Evolutionary conservation across 2,329 filamentous ascomycete genomes (phyloP).

Genomic region (Botrytis cinerea): DNA sequence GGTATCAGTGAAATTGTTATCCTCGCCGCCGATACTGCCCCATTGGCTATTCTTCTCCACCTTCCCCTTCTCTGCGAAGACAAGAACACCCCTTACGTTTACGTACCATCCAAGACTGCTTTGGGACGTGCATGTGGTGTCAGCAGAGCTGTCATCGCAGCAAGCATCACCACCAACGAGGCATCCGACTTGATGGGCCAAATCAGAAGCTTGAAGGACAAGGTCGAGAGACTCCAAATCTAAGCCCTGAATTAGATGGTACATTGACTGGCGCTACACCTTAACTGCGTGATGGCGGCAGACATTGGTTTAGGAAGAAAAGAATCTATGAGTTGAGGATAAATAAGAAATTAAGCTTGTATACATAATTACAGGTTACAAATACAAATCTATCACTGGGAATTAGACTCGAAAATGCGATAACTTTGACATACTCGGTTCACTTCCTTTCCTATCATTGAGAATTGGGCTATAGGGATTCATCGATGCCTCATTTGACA

Average conservation of each 20-base stretch:
- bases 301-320: neutral
- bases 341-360: neutral
- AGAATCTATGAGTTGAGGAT: neutral
- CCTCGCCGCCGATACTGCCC: conserved; percentile 83
- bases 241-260: conserved; percentile 48
- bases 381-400: conserved; percentile 19
- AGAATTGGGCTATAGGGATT: too few relatives aligned
- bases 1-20: conserved; percentile 89
- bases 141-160: conserved; percentile 81
- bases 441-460: neutral
- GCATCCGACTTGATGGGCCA: conserved; percentile 82
- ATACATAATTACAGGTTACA: neutral
- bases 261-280: conserved; percentile 21
- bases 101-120: conserved; percentile 76
- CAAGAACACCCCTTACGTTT: conserved; percentile 74
- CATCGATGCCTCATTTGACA: too few relatives aligned
- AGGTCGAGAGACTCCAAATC: conserved; percentile 94
- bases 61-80: conserved; percentile 86
- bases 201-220: conserved; percentile 87
- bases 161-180: conserved; percentile 89
- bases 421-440: neutral
- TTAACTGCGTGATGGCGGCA: conserved; percentile 22
- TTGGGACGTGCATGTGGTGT: conserved; percentile 91
- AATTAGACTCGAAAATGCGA: neutral
- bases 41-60: conserved; percentile 85